Base-by-base conservation (phyloP, 148 eudicot species). In the Vaccinium macrocarpon region DNA sequence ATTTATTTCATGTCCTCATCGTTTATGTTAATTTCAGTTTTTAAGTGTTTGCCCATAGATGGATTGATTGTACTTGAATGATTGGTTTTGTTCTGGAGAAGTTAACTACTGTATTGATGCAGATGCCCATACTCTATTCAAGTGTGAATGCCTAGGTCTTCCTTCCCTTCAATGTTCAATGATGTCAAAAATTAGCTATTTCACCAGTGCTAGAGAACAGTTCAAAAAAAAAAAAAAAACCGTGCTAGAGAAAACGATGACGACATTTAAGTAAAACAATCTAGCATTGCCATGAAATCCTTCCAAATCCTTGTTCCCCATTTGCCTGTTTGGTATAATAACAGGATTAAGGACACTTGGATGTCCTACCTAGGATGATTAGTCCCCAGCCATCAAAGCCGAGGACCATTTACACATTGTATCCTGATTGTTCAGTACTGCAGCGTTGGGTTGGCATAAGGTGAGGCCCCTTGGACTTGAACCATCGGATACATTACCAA, bases 201-300 rank as follows among this genome's bases (percentile, higher is more conserved):
- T 27, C 38, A 66, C 72, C 72, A 66, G 16, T 27, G 15, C 72
- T 25, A 66, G 32, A 66, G 35, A 35, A 66, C n/a, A n/a, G n/a
- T n/a, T n/a, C n/a, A n/a, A n/a, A n/a, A n/a, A n/a, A n/a, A n/a
- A n/a, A n/a, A n/a, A n/a, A n/a, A n/a, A n/a, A n/a, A n/a, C n/a
- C n/a, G 16, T 27, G 15, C 72, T 25, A 66, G 32, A 66, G 35
- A 35, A 66, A 66, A 66, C 4, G 2, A 23, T 25, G 72, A 25
- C 29, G 25, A 66, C 35, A 66, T 27, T 25, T 5, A 10, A 25
- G 1, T 1, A 9, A 10, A 66, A 66, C 32, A 27, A 66, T 10
- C 72, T 66, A 66, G 72, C 35, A 66, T 66, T 68, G 73, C 73
- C 4, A 68, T 12, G 73, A 68, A 68, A 68, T 68, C 73, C 18